Evolutionary conservation across 768 basidiomycete genomes (phyloP), one percentile per base, ranked within the genome.

Genomic region (Pleurotus salmoneostramineus): DNA sequence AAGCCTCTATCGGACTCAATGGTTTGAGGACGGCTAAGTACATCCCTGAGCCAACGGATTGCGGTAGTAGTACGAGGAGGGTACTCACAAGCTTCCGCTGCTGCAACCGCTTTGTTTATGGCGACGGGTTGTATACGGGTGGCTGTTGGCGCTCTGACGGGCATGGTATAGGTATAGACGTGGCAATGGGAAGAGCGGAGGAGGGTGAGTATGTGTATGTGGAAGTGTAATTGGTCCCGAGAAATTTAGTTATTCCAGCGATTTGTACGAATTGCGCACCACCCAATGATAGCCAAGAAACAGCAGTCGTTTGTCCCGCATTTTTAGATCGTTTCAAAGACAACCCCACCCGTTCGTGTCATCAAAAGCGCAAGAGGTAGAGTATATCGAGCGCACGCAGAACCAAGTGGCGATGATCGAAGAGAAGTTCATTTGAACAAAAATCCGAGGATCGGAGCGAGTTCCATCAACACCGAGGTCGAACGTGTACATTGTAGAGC

Each of bases 1-100:
- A 86, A 55, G 81, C 79, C 65, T 98, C 96, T 42, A 98, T 76
- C 4, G 68, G 67, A 42, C 76, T 77, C 63, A 83, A 56, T 27
- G 68, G 46, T 51, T 60, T 61, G 50, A 62, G 57, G 56, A 58
- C 52, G 6, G 56, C 44, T 56, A 32, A 45, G 32, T 8, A n/a
- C 10, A 15, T 33, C 35, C 11, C 33, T 32, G 8, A 11, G 27
- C 15, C 34, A 15, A 1, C 21, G 12, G 2, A 27, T 11, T n/a
- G n/a, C n/a, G 15, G 7, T 8, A 46, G 7, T 15, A 7, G 45
- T 2, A 11, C n/a, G 5, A 17, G 7, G 32, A 17, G 7, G 21
- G 10, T 4, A 37, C 52, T 55, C 52, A 55, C 52, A 49, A 15
- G 48, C 17, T 49, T 8, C 27, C 27, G 27, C 27, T 7, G 21